Evolutionary conservation across 2,329 filamentous ascomycete species (phyloP), one percentile per base, ranked within the genome.

Genomic region (Alternaria burnsii): DNA sequence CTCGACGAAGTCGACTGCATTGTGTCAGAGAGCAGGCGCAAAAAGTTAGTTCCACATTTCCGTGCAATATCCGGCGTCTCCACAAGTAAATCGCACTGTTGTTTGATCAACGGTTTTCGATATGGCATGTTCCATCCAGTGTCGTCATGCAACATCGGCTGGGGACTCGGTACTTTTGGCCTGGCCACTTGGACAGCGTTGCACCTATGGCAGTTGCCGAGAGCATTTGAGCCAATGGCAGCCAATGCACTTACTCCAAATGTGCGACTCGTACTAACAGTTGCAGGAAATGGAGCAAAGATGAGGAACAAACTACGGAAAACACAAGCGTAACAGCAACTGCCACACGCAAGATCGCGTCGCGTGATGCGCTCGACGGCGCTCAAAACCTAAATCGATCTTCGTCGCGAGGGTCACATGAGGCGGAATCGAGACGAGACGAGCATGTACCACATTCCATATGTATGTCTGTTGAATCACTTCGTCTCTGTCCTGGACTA

Each of bases 1-100:
- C 87, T 91, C 82, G 91, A 93, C 78, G 89, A 91, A 75, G 89
- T 93, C 59, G 89, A 92, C 76, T 93, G 91, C 79, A 83, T 85
- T 59, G 82, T 85, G 20, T 84, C 83, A 5, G 83, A 96, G 79
- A 94, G 91, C 82, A 92, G 93, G 71, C 88, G 93, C 72, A 90
- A 93, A 85, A 93, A 92, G 90, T 93, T 80, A 87, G 90, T 88
- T 54, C 30, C 58, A 55, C 48, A 55, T 50, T 55, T 51, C 44
- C 58, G 62, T 72, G 60, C 70, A 63, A 55, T 56, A 67, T 71
- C 72, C 68, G 68, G 47, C 65, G 61, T 65, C 57, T 68, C 40
- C 55, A 22, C 38, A 44, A 58, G 47, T 59, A 54, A 63, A 47
- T 14, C 38, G 58, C 50, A 30, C 59, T 62, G 38, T 41, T 55